Evolutionary conservation across 2,329 filamentous ascomycete species (phyloP), one percentile per base, ranked within the genome.

Genomic region (Microdochium bolleyi): DNA sequence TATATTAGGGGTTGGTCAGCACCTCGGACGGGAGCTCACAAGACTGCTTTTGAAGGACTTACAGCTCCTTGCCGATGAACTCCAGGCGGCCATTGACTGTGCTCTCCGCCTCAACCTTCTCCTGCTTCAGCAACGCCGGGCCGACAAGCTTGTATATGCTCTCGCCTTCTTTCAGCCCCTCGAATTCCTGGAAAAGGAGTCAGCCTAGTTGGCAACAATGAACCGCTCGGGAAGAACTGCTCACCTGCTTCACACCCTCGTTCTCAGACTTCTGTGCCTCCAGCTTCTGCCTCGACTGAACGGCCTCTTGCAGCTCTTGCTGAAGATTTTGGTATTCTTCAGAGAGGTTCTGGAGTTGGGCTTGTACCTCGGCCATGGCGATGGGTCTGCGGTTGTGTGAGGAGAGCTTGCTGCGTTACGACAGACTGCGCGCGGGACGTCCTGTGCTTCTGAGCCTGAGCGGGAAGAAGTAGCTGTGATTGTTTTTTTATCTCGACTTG

Each of bases 201-300:
- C 4, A 53, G 37, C 19, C 27, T 5, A 11, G 8, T 22, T 22
- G 41, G 7, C 13, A 22, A 21, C 19, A 3, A 19, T 5, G 41
- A 8, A 7, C 8, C 5, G n/a, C 7, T 8, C 14, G 3, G 14
- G 13, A 3, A 22, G 8, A n/a, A 22, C 21, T n/a, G 52, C 69
- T 48, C 60, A 89, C 89, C 73, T 89, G 87, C 68, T 95, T 84
- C 10, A 99, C 94, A 16, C 87, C 85, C 49, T 85, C 73, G 67
- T 97, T 99, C 70, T 99, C 94, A 65, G 96, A 89, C 68, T 88
- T 88, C 70, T 99, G 94, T 7, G 91, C 88, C 68, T 96, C 92
- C 7, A 99, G 83, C 71, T 88, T 95, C 73, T 99, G 92, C 57
- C 92, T 83, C 10, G 90, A 88, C 48, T 84, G 78, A 24, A 97